phyloP scores from a whole-genome alignment of 768 basidiomycete genomes.

The Phylloporus sp. region DNA sequence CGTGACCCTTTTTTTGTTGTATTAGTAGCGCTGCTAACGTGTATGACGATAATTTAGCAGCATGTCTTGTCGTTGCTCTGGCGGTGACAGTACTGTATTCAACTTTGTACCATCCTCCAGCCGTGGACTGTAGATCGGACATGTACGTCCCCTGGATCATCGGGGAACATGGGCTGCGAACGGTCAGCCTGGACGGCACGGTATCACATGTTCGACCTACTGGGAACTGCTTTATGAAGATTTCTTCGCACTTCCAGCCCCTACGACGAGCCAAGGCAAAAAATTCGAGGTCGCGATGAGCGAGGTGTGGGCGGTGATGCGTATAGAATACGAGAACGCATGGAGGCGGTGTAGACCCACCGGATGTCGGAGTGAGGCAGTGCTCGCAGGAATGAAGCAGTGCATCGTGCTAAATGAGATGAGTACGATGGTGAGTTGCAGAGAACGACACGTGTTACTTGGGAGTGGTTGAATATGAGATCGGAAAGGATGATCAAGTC shows the following conservation, averaged over 20 bases:
- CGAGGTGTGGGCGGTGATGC: constrained; percentile 82
- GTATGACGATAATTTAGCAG: background rate
- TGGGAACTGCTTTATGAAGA: constrained; percentile 58
- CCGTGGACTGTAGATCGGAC: constrained; percentile 83
- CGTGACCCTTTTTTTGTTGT: background rate
- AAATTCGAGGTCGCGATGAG: constrained; percentile 78
- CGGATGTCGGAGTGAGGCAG: constrained; percentile 24
- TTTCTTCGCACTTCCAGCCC: constrained; percentile 72
- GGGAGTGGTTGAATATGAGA: constrained; percentile 92
- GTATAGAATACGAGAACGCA: constrained; percentile 80
- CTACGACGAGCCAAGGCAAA: constrained; percentile 55
- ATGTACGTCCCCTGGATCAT: constrained; percentile 75
- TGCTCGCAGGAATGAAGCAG: constrained; percentile 69
- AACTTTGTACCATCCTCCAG: constrained; percentile 50
- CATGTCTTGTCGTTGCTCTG: background rate
- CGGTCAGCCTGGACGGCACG: background rate
- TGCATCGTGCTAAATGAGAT: constrained; percentile 61
- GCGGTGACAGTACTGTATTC: too few relatives aligned
- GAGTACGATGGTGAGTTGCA: background rate
- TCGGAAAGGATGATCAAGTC: constrained; percentile 87
- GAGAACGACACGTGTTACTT: constrained; percentile 43
- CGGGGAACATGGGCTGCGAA: constrained; percentile 80
- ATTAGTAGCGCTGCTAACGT: background rate
- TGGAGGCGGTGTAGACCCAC: constrained; percentile 26
- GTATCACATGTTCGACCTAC: constrained; percentile 35